Evolutionary conservation across 805 yeast genomes (phyloP).

Genomic region (Nakazawaea peltata): DNA sequence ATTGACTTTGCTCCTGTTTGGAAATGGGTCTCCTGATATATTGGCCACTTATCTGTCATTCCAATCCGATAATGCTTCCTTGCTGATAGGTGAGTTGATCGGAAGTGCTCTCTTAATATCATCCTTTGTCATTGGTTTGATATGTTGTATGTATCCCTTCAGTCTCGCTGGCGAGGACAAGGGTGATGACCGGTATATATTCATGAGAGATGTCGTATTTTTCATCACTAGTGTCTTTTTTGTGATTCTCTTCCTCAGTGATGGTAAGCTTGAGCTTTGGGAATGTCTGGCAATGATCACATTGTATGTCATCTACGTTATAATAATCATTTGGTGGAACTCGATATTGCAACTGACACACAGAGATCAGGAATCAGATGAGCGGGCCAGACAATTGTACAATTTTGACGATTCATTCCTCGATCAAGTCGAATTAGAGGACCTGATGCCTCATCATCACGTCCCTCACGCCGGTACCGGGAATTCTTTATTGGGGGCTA

Average conservation of each 20-base stretch:
- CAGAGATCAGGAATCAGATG: conserved; percentile 12
- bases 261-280: conserved; percentile 41
- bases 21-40: conserved; percentile 90
- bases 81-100: conserved; percentile 85
- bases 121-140: conserved; percentile 72
- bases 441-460: too few relatives aligned
- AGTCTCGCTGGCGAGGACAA: conserved; percentile 30
- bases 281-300: conserved; percentile 50
- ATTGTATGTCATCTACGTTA: conserved; percentile 55
- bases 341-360: conserved; percentile 16
- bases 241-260: conserved; percentile 38
- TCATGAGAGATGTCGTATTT: conserved; percentile 56
- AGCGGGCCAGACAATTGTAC: conserved; percentile 20
- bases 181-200: conserved; percentile 21
- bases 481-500: conserved; percentile 11
- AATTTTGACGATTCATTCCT: conserved; percentile 7
- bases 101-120: conserved; percentile 85
- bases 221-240: conserved; percentile 45
- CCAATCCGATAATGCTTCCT: conserved; percentile 52
- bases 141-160: conserved; percentile 64
- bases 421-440: too few relatives aligned
- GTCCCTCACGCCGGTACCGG: conserved; percentile 4
- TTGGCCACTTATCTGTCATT: conserved; percentile 80
- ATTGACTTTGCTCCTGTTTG: conserved; percentile 80
- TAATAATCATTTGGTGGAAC: conserved; percentile 37